Evolutionary conservation across 2,329 filamentous ascomycete species (phyloP).

Genomic region (Fusarium begoniae): DNA sequence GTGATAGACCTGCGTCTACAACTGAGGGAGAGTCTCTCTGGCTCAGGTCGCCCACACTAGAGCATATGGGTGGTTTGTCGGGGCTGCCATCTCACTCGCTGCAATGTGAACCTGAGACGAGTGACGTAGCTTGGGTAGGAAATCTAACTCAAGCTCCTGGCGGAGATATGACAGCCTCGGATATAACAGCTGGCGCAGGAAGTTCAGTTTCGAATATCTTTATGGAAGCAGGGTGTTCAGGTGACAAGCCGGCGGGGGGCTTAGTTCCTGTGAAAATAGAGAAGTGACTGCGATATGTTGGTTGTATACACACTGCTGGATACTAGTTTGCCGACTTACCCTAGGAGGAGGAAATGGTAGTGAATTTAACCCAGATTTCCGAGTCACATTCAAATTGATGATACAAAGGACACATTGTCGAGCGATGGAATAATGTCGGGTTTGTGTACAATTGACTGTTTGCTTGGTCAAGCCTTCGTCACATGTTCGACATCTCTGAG

Average conservation of each 20-base stretch:
- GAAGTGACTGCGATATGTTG: background rate
- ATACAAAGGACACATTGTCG: background rate
- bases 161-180: background rate
- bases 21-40: background rate
- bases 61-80: background rate
- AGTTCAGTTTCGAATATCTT: background rate
- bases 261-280: conserved; percentile 4
- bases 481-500: background rate
- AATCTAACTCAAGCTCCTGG: background rate
- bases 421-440: background rate
- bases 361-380: background rate
- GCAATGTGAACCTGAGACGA: background rate
- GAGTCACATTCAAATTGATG: background rate
- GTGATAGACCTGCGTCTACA: background rate
- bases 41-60: background rate
- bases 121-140: background rate
- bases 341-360: no score
- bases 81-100: background rate
- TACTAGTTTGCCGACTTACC: background rate
- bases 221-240: background rate
- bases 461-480: background rate
- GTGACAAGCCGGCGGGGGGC: background rate
- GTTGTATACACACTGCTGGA: background rate
- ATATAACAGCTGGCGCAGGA: background rate
- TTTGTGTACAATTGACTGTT: background rate